phyloP scores from a whole-genome alignment of 2,329 filamentous ascomycete genomes.

The Penicillium psychrosexuale region DNA sequence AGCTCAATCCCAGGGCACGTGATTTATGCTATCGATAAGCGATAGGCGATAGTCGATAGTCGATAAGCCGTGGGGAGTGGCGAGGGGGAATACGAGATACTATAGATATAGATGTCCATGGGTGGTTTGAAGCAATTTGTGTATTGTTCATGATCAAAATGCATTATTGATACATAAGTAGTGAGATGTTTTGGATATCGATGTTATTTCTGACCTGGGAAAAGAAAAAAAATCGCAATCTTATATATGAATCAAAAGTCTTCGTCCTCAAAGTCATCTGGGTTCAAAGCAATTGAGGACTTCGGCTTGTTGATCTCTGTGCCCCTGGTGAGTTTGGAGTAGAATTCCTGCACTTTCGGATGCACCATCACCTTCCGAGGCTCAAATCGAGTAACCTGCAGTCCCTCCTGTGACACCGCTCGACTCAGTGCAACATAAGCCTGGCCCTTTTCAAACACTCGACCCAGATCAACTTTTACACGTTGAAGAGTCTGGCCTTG shows the following conservation, averaged over 20 bases:
- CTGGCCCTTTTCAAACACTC: conserved; percentile 94
- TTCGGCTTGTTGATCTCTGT: conserved; percentile 49
- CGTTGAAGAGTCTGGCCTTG: conserved; percentile 91
- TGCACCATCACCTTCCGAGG: conserved; percentile 92
- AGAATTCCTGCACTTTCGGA: conserved; percentile 79
- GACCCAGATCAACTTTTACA: conserved; percentile 89
- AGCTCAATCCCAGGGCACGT: conserved; percentile 25
- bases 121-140: neutral
- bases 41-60: conserved; percentile 8
- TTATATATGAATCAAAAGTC: conserved; percentile 49
- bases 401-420: conserved; percentile 78
- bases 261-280: conserved; percentile 30
- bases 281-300: conserved; percentile 29
- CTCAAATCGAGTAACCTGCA: conserved; percentile 87
- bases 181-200: neutral
- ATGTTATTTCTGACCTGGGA: neutral
- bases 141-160: neutral
- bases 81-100: too few species aligned
- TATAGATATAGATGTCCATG: neutral
- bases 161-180: neutral
- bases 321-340: conserved; percentile 73
- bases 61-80: neutral
- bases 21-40: conserved; percentile 26
- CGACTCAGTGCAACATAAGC: conserved; percentile 95
- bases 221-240: neutral